Conservation (phyloP, 305 asterid species). For the Fraxinus floribunda region DNA sequence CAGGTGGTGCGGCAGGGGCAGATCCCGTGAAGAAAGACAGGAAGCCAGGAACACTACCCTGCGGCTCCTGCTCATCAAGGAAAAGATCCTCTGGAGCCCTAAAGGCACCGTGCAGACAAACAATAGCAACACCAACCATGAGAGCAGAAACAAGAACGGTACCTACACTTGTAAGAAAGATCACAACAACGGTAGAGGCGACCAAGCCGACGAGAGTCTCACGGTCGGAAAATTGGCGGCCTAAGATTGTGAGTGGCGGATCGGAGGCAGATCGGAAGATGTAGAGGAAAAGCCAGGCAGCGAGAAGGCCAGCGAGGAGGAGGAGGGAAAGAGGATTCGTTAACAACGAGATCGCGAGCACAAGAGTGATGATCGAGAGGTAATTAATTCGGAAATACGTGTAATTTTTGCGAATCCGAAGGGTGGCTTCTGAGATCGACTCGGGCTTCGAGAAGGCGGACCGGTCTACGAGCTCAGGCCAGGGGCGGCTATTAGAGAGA, state of each 20-base stretch:
- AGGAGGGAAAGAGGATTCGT: constrained; percentile 47
- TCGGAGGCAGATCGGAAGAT: constrained; percentile 41
- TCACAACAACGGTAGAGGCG: constrained; percentile 44
- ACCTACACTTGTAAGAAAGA: constrained; percentile 84
- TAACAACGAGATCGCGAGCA: constrained; percentile 39
- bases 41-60: constrained; percentile 47
- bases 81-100: constrained; percentile 84
- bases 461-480: constrained; percentile 82
- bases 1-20: constrained; percentile 41
- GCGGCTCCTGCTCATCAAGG: constrained; percentile 74
- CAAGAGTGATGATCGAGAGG: constrained; percentile 34
- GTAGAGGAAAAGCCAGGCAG: constrained; percentile 49
- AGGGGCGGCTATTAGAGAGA: constrained; percentile 75
- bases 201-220: constrained; percentile 55
- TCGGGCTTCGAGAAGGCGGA: constrained; percentile 79
- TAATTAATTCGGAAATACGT: constrained; percentile 44
- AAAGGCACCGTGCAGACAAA: constrained; percentile 70
- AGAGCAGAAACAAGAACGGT: constrained; percentile 78
- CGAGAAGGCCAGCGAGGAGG: constrained; percentile 43
- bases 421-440: constrained; percentile 51
- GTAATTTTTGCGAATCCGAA: constrained; percentile 48
- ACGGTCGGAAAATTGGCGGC: constrained; percentile 50
- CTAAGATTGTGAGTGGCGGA: constrained; percentile 37
- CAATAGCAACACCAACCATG: constrained; percentile 66
- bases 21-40: constrained; percentile 65